Percentiles rank a stretch among this genome's conserved stretches.
phyloP scores from a whole-genome alignment of 805 yeast species.

The Candida tibetensis region DNA sequence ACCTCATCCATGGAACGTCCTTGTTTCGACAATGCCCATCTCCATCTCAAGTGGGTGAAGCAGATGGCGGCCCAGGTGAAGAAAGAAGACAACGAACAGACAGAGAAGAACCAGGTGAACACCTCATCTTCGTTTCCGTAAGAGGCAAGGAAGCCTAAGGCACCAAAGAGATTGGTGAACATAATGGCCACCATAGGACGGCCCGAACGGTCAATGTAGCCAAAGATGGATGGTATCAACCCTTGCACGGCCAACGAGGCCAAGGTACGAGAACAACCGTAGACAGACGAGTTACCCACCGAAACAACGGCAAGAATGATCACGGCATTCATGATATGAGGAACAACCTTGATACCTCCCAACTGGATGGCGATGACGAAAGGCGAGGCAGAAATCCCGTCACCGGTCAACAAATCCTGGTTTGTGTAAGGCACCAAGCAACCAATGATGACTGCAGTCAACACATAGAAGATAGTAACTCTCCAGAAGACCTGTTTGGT shows the following conservation, averaged over 20 bases:
- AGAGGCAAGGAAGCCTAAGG: conserved; percentile 39
- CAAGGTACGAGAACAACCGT: conserved; percentile 69
- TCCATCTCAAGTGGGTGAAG: conserved; percentile 39
- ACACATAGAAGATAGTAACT: conserved; percentile 44
- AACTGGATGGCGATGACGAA: conserved; percentile 67
- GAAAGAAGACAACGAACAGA: conserved; percentile 40
- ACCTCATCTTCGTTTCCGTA: conserved; percentile 28
- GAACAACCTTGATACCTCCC: conserved; percentile 63
- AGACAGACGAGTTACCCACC: conserved; percentile 74
- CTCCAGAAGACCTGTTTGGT: conserved; percentile 57
- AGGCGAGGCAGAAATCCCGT: conserved; percentile 65
- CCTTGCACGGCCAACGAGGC: conserved; percentile 70
- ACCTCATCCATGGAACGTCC: conserved; percentile 35
- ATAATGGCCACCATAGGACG: conserved; percentile 41
- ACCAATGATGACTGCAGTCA: conserved; percentile 30
- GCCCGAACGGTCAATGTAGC: conserved; percentile 40
- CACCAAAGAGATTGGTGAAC: conserved; percentile 33
- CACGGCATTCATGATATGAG: conserved; percentile 72
- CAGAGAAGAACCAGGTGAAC: conserved; percentile 41
- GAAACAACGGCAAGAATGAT: conserved; percentile 70
- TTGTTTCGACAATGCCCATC: conserved; percentile 36
- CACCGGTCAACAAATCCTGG: conserved; percentile 46
- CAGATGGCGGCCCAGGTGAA: conserved; percentile 43
- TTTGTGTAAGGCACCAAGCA: conserved; percentile 51
- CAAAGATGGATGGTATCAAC: conserved; percentile 52